Percentiles rank a stretch among this genome's conserved stretches.
phyloP scores from a whole-genome alignment of 2,329 filamentous ascomycete species.

The Ilyonectria destructans region DNA sequence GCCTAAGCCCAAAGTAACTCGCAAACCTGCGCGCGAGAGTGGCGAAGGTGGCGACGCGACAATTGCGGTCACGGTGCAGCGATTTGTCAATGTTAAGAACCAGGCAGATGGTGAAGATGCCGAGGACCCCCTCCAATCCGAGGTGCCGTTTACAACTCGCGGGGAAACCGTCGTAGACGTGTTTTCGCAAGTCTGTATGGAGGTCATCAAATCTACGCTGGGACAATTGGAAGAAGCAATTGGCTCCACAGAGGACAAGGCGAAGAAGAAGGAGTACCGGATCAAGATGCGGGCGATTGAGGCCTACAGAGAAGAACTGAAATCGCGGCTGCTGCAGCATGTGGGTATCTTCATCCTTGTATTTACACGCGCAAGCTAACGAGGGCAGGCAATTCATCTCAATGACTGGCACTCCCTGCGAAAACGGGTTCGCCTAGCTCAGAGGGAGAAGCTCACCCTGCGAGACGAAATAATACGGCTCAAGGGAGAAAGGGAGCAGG shows the following conservation, averaged over 20 bases:
- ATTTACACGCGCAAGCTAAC: slow-evolving; percentile 23
- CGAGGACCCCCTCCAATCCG: slow-evolving; percentile 63
- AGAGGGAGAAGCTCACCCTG: slow-evolving; percentile 71
- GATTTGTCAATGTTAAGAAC: slow-evolving; percentile 68
- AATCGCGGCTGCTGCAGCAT: slow-evolving; percentile 71
- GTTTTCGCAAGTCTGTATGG: slow-evolving; percentile 73
- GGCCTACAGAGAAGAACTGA: slow-evolving; percentile 72
- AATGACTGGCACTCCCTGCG: slow-evolving; percentile 72
- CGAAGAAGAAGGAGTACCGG: slow-evolving; percentile 68
- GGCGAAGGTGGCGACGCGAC: slow-evolving; percentile 45
- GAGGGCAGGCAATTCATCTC: slow-evolving; percentile 69
- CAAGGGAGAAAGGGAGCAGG: slow-evolving; percentile 73
- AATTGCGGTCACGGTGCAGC: slow-evolving; percentile 73
- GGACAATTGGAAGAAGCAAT: slow-evolving; percentile 62
- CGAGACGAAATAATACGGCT: slow-evolving; percentile 75
- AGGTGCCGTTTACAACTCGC: slow-evolving; percentile 70
- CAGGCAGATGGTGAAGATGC: slow-evolving; percentile 58
- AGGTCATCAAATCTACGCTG: slow-evolving; percentile 70
- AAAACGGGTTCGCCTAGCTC: slow-evolving; percentile 71
- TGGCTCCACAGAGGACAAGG: slow-evolving; percentile 59
- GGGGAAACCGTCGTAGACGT: slow-evolving; percentile 77
- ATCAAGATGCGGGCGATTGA: slow-evolving; percentile 72
- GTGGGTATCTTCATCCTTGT: slow-evolving; percentile 58
- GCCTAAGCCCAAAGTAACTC: slow-evolving; percentile 42
- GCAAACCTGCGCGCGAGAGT: slow-evolving; percentile 33